A percentile compares a stretch with the other conserved stretches of the same genome.
phyloP scores from a whole-genome alignment of 1,284 basidiomycete genomes.

The Ceratobasidium sp. region DNA sequence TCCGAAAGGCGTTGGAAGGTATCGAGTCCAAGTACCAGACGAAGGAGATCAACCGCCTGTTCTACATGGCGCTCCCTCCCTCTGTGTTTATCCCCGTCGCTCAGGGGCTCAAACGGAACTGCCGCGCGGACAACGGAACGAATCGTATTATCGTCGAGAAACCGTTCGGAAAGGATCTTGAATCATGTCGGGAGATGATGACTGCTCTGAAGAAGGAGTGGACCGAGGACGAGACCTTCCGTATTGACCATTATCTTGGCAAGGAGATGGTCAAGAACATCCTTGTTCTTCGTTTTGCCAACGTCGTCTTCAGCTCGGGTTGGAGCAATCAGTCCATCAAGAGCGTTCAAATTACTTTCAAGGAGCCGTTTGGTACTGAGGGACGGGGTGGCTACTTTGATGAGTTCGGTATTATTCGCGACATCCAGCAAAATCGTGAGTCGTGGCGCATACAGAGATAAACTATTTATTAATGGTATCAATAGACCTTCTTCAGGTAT shows the following conservation, averaged over 20 bases:
- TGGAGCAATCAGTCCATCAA: constrained; percentile 96
- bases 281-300: constrained; percentile 93
- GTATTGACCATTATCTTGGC: constrained; percentile 97
- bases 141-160: constrained; percentile 97
- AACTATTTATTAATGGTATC: constrained; percentile 19
- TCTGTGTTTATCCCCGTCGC: constrained; percentile 93
- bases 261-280: constrained; percentile 99
- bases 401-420: constrained; percentile 97
- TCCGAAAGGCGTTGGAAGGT: constrained; percentile 81
- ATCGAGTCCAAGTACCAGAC: constrained; percentile 79
- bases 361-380: constrained; percentile 97
- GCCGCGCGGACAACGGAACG: constrained; percentile 78
- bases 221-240: constrained; percentile 96
- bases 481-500: constrained; percentile 90
- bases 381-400: constrained; percentile 98
- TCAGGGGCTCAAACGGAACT: constrained; percentile 83
- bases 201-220: constrained; percentile 85
- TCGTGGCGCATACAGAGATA: constrained; percentile 56
- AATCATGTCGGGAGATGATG: constrained; percentile 87
- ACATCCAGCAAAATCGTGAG: constrained; percentile 93
- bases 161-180: constrained; percentile 94
- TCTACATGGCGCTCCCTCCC: constrained; percentile 95
- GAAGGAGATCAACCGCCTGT: constrained; percentile 81
- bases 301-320: constrained; percentile 84
- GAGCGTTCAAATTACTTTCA: constrained; percentile 98